Evolutionary conservation across 148 eudicot genomes (phyloP).

Genomic region (Fagopyrum homotropicum): DNA sequence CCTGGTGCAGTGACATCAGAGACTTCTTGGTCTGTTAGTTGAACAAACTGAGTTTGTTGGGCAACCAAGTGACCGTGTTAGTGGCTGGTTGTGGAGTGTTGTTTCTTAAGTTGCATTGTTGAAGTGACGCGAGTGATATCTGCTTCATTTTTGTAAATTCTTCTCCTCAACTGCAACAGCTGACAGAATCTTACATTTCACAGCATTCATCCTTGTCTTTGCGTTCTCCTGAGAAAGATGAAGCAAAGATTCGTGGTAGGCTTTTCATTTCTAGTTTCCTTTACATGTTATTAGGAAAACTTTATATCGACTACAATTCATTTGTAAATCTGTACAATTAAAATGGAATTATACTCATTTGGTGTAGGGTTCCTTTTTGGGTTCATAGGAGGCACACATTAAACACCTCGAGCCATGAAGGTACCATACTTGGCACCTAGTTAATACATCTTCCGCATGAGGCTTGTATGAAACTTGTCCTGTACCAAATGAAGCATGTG

Average conservation of each 20-base stretch:
- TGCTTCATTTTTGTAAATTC: neutral
- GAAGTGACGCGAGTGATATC: neutral
- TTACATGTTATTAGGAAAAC: neutral
- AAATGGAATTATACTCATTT: neutral
- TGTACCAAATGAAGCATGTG: too few relatives aligned
- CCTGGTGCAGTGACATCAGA: neutral
- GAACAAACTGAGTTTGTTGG: neutral
- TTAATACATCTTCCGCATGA: neutral
- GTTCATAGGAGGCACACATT: neutral
- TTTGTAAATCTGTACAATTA: neutral
- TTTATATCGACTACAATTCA: constrained; percentile 1
- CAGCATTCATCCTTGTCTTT: neutral
- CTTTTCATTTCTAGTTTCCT: neutral
- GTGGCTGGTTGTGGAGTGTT: neutral
- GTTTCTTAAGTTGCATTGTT: neutral
- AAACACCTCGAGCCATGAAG: neutral
- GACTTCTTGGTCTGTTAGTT: neutral
- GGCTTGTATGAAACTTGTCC: too few relatives aligned
- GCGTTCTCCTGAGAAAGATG: neutral
- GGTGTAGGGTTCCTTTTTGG: neutral
- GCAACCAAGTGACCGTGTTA: neutral
- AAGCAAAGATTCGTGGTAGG: neutral
- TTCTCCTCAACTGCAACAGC: neutral
- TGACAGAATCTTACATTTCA: neutral
- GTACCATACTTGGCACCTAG: neutral